Evolutionary conservation across 768 basidiomycete genomes (phyloP).

Genomic region (Trametes punicea): DNA sequence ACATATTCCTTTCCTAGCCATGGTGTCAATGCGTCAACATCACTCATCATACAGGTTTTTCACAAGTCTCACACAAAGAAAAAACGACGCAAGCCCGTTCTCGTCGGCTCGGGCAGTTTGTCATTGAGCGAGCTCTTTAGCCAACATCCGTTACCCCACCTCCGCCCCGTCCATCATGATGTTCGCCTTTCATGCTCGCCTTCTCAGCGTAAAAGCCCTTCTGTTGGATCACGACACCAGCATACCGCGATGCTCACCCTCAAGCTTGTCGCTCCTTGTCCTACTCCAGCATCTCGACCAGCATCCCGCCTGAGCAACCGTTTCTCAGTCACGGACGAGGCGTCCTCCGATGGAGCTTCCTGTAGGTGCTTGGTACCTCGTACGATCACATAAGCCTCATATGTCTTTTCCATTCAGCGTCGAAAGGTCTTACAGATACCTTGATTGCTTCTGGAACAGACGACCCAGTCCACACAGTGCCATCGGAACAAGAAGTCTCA

Average conservation of each 20-base stretch:
- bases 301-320: background rate
- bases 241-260: slow-evolving; percentile 21
- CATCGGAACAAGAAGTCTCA: background rate
- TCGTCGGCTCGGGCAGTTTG: slow-evolving; percentile 51
- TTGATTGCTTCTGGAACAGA: slow-evolving; percentile 9
- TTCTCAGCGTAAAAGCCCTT: slow-evolving; percentile 23
- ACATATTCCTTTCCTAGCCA: slow-evolving; percentile 32
- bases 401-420: slow-evolving; percentile 2
- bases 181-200: slow-evolving; percentile 24
- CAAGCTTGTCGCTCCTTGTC: slow-evolving; percentile 10
- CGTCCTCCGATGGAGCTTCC: slow-evolving; percentile 9
- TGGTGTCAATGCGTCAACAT: slow-evolving; percentile 37
- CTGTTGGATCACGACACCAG: slow-evolving; percentile 18
- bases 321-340: background rate
- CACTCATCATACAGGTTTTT: slow-evolving; percentile 54
- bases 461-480: background rate
- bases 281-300: background rate
- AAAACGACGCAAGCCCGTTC: slow-evolving; percentile 51
- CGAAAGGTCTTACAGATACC: slow-evolving; percentile 16
- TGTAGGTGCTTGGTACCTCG: background rate
- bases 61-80: slow-evolving; percentile 59
- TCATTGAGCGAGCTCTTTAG: slow-evolving; percentile 52
- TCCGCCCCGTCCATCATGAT: slow-evolving; percentile 15
- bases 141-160: slow-evolving; percentile 37
- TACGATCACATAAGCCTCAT: background rate